phyloP scores from a whole-genome alignment of 371 early-diverging fungal species.

The Nosema muscidifuracis region DNA sequence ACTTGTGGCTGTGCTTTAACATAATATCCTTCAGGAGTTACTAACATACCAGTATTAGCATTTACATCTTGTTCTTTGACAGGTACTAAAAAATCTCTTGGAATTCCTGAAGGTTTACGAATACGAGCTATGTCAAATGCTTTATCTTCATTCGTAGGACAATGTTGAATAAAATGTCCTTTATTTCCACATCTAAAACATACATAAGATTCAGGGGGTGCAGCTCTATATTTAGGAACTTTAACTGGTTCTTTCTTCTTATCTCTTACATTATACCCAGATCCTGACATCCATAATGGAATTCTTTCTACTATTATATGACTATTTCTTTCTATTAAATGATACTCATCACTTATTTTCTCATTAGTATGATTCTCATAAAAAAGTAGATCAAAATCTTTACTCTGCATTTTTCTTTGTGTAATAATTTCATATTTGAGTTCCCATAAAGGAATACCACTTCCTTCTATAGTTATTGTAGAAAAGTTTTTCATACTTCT shows the following conservation, averaged over 20 bases:
- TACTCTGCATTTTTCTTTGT: conserved; percentile 53
- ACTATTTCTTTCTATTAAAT: conserved; percentile 54
- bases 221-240: neutral
- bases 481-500: conserved; percentile 56
- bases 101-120: conserved; percentile 63
- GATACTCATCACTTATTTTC: conserved; percentile 60
- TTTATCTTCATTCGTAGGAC: conserved; percentile 63
- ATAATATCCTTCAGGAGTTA: conserved; percentile 58
- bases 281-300: conserved; percentile 59
- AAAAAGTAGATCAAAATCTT: conserved; percentile 63
- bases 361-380: conserved; percentile 56
- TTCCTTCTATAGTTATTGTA: conserved; percentile 57
- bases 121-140: conserved; percentile 60
- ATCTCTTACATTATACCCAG: conserved; percentile 43
- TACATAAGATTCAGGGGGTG: conserved; percentile 58
- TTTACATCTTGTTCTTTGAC: conserved; percentile 38
- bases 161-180: conserved; percentile 64
- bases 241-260: conserved; percentile 36
- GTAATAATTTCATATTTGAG: conserved; percentile 62
- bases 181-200: conserved; percentile 64
- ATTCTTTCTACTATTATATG: conserved; percentile 60
- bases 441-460: conserved; percentile 61
- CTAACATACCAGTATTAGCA: conserved; percentile 46
- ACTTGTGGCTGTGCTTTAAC: conserved; percentile 61
- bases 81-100: conserved; percentile 60